Conservation (phyloP, 441 rosid genomes). For the Pelargonium exstipulatum region DNA sequence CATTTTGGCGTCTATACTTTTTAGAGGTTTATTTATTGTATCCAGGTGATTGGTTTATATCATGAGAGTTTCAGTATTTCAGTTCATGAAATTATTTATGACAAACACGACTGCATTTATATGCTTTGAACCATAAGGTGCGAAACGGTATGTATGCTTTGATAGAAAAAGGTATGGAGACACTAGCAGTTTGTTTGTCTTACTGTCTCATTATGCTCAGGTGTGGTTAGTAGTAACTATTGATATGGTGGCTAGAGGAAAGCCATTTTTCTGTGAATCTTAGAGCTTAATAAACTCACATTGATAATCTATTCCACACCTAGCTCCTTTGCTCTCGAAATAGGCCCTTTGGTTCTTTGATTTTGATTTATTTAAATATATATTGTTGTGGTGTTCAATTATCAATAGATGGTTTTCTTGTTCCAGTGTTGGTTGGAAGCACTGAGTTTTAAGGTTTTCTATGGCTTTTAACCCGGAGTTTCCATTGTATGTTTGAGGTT, state of each 20-base stretch:
- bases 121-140: neutral
- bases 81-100: neutral
- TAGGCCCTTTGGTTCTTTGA: neutral
- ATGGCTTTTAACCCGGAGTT: neutral
- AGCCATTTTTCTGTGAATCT: constrained; percentile 1
- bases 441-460: neutral
- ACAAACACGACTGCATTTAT: neutral
- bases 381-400: neutral
- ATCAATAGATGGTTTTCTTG: neutral
- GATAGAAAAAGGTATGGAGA: neutral
- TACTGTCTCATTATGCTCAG: neutral
- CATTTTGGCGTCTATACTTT: neutral
- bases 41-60: neutral
- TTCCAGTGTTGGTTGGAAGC: neutral
- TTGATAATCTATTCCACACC: neutral
- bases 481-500: neutral
- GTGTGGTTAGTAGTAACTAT: neutral
- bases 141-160: neutral
- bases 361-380: neutral
- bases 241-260: neutral
- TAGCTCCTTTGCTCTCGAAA: neutral
- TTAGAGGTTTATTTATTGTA: neutral
- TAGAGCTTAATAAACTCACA: neutral
- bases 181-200: neutral
- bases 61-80: neutral